phyloP scores from a whole-genome alignment of 1,284 basidiomycete genomes.

The Naganishia cerealis region DNA sequence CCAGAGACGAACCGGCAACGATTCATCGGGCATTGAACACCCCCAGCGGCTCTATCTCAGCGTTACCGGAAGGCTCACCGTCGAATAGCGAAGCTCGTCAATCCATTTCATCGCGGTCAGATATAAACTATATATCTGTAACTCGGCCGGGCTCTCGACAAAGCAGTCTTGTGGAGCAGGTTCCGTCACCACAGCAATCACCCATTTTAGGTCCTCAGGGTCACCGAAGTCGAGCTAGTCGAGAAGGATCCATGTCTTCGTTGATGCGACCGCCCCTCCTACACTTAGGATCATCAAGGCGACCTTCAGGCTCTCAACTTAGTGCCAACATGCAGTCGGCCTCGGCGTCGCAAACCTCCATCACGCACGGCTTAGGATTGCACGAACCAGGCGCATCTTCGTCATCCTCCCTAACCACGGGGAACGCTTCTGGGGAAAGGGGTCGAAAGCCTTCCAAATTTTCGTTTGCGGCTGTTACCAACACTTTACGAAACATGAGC shows the following conservation, averaged over 20 bases:
- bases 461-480: conserved; percentile 51
- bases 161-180: conserved; percentile 26
- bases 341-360: conserved; percentile 10
- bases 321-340: conserved; percentile 13
- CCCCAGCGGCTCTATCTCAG: conserved; percentile 15
- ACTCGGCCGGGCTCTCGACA: conserved; percentile 21
- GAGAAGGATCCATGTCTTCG: conserved; percentile 9
- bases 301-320: conserved; percentile 12
- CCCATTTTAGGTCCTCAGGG: conserved; percentile 17
- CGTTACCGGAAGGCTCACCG: conserved; percentile 15
- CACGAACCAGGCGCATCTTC: conserved; percentile 27
- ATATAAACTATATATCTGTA: conserved; percentile 28
- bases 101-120: conserved; percentile 20
- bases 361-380: conserved; percentile 2
- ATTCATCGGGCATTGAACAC: conserved; percentile 8
- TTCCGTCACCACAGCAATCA: conserved; percentile 24
- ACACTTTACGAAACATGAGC: conserved; percentile 35
- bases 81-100: conserved; percentile 3
- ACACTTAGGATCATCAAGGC: not conserved
- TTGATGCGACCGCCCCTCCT: conserved; percentile 5
- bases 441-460: conserved; percentile 45
- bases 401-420: conserved; percentile 22
- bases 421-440: conserved; percentile 35
- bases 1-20: not conserved
- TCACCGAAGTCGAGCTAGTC: conserved; percentile 17